Base-by-base conservation (phyloP, 495 filamentous ascomycete genomes). In the Cudoniella acicularis region DNA sequence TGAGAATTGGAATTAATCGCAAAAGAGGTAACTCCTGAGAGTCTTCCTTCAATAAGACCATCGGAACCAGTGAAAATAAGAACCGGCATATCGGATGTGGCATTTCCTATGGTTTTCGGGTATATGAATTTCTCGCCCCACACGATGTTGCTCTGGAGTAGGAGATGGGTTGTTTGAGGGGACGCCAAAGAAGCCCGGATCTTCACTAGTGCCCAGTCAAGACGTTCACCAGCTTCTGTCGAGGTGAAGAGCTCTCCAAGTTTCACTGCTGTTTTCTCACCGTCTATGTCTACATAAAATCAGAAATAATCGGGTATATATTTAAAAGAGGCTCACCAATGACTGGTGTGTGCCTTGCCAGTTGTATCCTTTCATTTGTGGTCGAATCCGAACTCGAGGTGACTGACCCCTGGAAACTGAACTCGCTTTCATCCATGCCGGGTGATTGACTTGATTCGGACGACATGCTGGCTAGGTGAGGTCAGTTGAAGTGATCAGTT, bases 361-460 rank as follows among this genome's bases (percentile, higher is more conserved):
- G 46, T 17, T 10, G 8, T 49, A 23, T 17, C 46, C 46, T 49
- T 18, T 49, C 21, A 23, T 17, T 49, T 10, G 17, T 8, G 16
- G 46, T 49, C 18, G 46, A 49, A 23, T 49, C 46, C 46, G 46
- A 49, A 49, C 46, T 49, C 10, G 46, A 49, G 46, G 9, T 49
- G 46, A 49, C 46, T 9, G 8, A 49, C 18, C 46, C 46, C 36
- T 41, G 36, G 16, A 41, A 41, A 41, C 36, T 41, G 46, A 9
- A 49, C 21, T 49, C 46, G 16, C 16, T 23, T 18, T 49, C 46
- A 23, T 49, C 46, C 16, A 23, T 49, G 21, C 46, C 46, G 8
- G 46, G 46, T 49, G 46, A 49, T 49, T 49, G 46, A 49, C 46
- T 49, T 9, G 46, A 49, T 49, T 10, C 46, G 21, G 46, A 49